phyloP scores from a whole-genome alignment of 495 filamentous ascomycete genomes.

The Ramalina intermedia region DNA sequence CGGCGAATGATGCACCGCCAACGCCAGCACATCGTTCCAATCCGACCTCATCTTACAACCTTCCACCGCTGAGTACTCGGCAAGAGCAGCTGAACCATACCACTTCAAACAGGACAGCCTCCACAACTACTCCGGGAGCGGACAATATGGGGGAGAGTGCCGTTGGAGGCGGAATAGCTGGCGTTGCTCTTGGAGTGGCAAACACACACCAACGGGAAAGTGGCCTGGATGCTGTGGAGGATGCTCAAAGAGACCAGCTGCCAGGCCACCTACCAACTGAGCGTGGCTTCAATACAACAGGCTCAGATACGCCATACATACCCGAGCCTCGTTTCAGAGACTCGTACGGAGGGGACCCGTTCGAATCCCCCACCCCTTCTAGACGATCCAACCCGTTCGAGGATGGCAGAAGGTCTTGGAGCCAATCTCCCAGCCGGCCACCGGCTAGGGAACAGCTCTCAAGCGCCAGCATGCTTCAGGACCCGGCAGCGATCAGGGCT shows the following conservation, averaged over 20 bases:
- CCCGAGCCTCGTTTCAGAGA: slow-evolving; percentile 19
- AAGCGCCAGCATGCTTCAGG: slow-evolving; percentile 18
- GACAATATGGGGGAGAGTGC: slow-evolving; percentile 63
- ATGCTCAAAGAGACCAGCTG: slow-evolving; percentile 22
- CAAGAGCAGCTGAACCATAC: slow-evolving; percentile 15
- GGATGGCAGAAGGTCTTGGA: slow-evolving; percentile 16
- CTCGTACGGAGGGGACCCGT: slow-evolving; percentile 20
- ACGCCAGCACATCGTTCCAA: slow-evolving; percentile 7
- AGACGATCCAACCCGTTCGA: slow-evolving; percentile 14
- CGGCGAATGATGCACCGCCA: slow-evolving; percentile 12
- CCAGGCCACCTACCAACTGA: slow-evolving; percentile 28
- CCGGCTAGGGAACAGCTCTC: slow-evolving; percentile 21
- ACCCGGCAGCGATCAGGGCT: slow-evolving; percentile 19
- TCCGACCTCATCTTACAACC: slow-evolving; percentile 2
- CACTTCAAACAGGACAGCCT: slow-evolving; percentile 25
- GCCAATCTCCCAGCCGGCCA: slow-evolving; percentile 24
- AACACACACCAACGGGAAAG: slow-evolving; percentile 58
- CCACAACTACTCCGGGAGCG: slow-evolving; percentile 52
- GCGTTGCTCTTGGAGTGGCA: slow-evolving; percentile 60
- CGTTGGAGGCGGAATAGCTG: slow-evolving; percentile 62
- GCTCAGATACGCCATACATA: slow-evolving; percentile 32
- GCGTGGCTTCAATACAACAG: slow-evolving; percentile 28
- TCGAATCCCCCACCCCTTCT: slow-evolving; percentile 25
- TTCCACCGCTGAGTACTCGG: slow-evolving; percentile 4
- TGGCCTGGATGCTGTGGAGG: slow-evolving; percentile 52